Base-by-base conservation (phyloP, 371 early-diverging fungal species). In the Coemansia sp. region DNA sequence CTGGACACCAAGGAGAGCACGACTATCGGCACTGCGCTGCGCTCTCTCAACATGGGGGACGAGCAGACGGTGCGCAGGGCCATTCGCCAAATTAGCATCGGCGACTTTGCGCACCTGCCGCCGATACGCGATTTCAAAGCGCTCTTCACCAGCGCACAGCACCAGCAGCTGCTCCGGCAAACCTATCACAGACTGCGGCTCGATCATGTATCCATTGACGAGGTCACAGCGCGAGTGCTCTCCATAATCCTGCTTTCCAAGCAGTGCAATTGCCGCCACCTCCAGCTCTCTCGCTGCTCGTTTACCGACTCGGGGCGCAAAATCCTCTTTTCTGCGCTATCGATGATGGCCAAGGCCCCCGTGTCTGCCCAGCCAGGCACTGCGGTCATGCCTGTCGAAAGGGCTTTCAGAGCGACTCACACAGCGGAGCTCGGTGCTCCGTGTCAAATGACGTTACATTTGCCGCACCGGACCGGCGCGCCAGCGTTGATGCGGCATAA, bases 61-160 rank as follows among this genome's bases (percentile, higher is more conserved):
- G 69, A 64, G 31, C 14, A 55, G 2, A 50, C 16, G 5, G 49
- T 64, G n/a, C 64, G 65, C 29, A 33, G 47, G 3, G 44, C 54
- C 11, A 60, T 69, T 7, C 51, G 44, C 8, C 60, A 48, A n/a
- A 64, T 69, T 5, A 43, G 49, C 32, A 60, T 49, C 6, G 69
- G 69, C 56, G 65, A 64, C 56, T 69, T 50, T 58, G 69, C 60
- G 1, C 69, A 69, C 43, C 42, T 69, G 14, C 69, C 69, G 7
- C 65, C 52, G n/a, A 11, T 59, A 16, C 50, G 52, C 29, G 51
- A 51, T 24, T 54, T 69, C 52, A 69, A 64, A 42, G 37, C 31
- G 10, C 65, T 69, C 4, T 60, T 69, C 14, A 58, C 24, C 46
- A 44, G 42, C 40, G 39, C 49, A 6, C 55, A 24, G 39, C 56